A percentile compares a stretch with the other conserved stretches of the same genome.
Conservation (phyloP, 148 eudicot genomes). For the Arctostaphylos glauca region DNA sequence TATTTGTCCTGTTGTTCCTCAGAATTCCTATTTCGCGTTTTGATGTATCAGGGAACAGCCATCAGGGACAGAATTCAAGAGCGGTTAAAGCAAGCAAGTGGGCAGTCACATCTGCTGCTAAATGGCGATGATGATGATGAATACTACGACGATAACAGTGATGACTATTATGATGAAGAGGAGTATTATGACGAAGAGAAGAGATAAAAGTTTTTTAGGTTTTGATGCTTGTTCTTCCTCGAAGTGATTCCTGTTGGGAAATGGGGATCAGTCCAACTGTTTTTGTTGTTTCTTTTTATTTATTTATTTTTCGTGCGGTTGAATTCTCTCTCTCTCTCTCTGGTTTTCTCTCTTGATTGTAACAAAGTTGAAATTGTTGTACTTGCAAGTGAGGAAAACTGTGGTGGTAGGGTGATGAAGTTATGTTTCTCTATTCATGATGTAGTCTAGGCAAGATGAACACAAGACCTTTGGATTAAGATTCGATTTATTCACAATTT, state of each 20-base stretch:
- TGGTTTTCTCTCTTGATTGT: neutral
- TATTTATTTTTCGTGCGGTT: no score
- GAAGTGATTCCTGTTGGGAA: neutral
- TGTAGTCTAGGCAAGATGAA: neutral
- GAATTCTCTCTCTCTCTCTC: neutral
- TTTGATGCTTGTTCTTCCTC: neutral
- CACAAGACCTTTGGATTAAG: neutral
- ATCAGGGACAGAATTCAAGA: slow-evolving; percentile 50
- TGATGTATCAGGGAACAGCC: slow-evolving; percentile 38
- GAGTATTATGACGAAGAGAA: slow-evolving; percentile 19
- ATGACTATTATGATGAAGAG: slow-evolving; percentile 29
- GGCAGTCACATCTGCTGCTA: slow-evolving; percentile 9
- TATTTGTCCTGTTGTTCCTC: neutral
- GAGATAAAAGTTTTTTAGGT: neutral
- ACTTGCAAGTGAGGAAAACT: neutral
- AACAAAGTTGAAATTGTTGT: slow-evolving; percentile 8
- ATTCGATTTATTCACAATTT: no score
- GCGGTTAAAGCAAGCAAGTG: slow-evolving; percentile 27
- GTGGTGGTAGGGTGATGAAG: neutral
- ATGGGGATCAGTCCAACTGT: neutral
- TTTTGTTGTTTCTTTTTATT: neutral
- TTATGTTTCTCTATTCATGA: neutral
- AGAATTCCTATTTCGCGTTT: neutral
- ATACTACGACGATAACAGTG: slow-evolving; percentile 26
- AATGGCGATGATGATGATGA: slow-evolving; percentile 22